A percentile compares a stretch with the other conserved stretches of the same genome.
Conservation (phyloP, 2,329 filamentous ascomycete genomes). For the Paecilomyces dactylethromorphus region DNA sequence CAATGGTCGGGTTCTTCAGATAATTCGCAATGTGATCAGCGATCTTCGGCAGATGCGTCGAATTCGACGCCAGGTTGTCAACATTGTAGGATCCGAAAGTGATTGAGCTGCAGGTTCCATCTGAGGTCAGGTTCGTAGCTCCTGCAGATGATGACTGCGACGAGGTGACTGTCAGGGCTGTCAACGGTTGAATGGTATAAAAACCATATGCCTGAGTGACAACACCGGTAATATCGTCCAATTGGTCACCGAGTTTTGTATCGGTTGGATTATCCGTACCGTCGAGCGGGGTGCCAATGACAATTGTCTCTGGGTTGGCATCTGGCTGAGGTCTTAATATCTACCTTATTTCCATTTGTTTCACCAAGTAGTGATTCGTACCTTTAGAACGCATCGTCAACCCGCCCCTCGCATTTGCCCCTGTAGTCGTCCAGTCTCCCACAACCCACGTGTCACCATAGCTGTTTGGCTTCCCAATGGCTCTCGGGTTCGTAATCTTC, state of each 20-base stretch:
- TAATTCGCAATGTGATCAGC: constrained; percentile 60
- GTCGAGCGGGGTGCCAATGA: constrained; percentile 60
- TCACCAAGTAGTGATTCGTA: constrained; percentile 11
- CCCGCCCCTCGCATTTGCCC: constrained; percentile 57
- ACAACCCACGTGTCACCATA: constrained; percentile 65
- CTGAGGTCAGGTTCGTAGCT: constrained; percentile 43
- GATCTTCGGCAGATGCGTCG: constrained; percentile 51
- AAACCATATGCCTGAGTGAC: constrained; percentile 61
- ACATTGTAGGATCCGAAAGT: constrained; percentile 65
- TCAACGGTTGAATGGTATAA: constrained; percentile 62
- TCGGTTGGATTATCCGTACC: constrained; percentile 53
- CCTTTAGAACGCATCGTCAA: constrained; percentile 55
- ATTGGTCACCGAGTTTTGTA: constrained; percentile 58
- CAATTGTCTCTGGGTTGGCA: constrained; percentile 63
- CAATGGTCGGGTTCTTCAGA: constrained; percentile 56
- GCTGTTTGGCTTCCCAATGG: constrained; percentile 54
- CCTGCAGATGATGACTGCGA: constrained; percentile 43
- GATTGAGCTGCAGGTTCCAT: constrained; percentile 52
- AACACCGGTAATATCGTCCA: constrained; percentile 63
- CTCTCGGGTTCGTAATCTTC: constrained; percentile 52
- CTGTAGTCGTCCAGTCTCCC: constrained; percentile 58
- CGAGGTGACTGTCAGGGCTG: constrained; percentile 45
- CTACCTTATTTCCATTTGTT: too few species aligned
- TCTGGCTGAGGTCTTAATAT: constrained; percentile 32
- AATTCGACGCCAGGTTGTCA: constrained; percentile 58